Base-by-base conservation (phyloP, 805 yeast species). In the Suhomyces sp. region DNA sequence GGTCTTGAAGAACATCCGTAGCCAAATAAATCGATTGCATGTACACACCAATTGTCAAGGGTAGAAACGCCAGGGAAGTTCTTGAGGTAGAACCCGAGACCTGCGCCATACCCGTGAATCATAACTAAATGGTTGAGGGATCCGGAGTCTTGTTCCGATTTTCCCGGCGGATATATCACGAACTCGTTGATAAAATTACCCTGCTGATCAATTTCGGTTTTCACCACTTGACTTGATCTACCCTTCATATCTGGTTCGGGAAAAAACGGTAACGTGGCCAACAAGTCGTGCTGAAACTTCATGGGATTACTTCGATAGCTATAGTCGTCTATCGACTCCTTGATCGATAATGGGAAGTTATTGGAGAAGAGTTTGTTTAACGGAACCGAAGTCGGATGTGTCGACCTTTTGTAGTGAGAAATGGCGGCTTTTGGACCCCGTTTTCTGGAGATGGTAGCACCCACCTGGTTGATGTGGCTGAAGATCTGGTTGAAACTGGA, bases 1-100 rank as follows among this genome's bases (percentile, higher is more conserved):
- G 95, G 95, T 43, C 98, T 71, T 2, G 95, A 77, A 1, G 95
- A 84, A 38, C 86, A 79, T 1, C 98, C 98, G 60, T 85, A 91
- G 0, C 98, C 98, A 2, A 88, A 72, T 36, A 90, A 62, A 53
- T 91, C 98, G 3, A 91, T 73, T 0, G 96, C 85, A 62, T 88
- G 96, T 28, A 90, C 68, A 36, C 81, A 74, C 84, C 93, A 84
- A 25, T 72, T 63, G 19, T 73, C 63, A 22, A 39, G 32, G 7
- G 38, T 16, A 24, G 46, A 33, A 3, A 66, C 38, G 2, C 38
- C 54, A n/a, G 55, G 56, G 21, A 65, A 65, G 30, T 63, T 63
- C 39, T 70, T 55, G 50, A 73, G n/a, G 51, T 46, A 68, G 32
- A 67, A 58, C 3, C 74, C 72, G n/a, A 68, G 50, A 1, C 74